Conservation (phyloP, 1,284 basidiomycete species). For the Rhodotorula sp. region DNA sequence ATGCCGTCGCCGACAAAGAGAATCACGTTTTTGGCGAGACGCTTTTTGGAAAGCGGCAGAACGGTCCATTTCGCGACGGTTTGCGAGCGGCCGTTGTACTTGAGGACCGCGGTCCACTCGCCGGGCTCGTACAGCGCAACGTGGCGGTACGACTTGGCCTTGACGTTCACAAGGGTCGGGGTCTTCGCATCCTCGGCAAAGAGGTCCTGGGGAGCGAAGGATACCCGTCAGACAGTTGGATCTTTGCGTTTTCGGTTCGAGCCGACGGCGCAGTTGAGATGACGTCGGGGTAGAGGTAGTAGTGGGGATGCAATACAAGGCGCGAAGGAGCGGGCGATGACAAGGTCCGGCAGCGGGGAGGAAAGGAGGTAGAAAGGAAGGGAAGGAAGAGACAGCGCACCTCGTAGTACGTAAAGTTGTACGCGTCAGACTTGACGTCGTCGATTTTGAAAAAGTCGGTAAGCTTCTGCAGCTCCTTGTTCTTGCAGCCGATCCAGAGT, state of each 20-base stretch:
- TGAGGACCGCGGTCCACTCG: slow-evolving; percentile 40
- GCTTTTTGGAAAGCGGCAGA: slow-evolving; percentile 43
- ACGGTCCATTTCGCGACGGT: slow-evolving; percentile 50
- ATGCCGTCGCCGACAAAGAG: slow-evolving; percentile 47
- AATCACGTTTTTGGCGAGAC: slow-evolving; percentile 48
- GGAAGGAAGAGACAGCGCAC: not conserved
- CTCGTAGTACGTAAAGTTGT: slow-evolving; percentile 22
- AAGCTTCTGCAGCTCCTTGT: slow-evolving; percentile 44
- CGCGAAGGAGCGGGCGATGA: no score
- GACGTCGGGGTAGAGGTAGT: no score
- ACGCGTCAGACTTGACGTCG: slow-evolving; percentile 43
- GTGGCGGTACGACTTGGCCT: slow-evolving; percentile 51
- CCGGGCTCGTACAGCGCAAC: slow-evolving; percentile 46
- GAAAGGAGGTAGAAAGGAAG: no score
- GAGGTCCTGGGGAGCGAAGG: slow-evolving; percentile 44
- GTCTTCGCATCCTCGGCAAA: slow-evolving; percentile 48
- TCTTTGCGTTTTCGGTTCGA: no score
- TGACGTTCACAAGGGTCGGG: slow-evolving; percentile 50
- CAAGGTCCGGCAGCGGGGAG: no score
- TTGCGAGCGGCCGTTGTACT: slow-evolving; percentile 42
- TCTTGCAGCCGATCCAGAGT: slow-evolving; percentile 45
- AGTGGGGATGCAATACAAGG: no score
- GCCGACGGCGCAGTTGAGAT: no score
- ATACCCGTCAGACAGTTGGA: not conserved
- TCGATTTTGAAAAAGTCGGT: slow-evolving; percentile 48